Percentiles rank a stretch among this genome's conserved stretches.
Conservation (phyloP, 2,329 filamentous ascomycete genomes). For the Phialocephala subalpina region DNA sequence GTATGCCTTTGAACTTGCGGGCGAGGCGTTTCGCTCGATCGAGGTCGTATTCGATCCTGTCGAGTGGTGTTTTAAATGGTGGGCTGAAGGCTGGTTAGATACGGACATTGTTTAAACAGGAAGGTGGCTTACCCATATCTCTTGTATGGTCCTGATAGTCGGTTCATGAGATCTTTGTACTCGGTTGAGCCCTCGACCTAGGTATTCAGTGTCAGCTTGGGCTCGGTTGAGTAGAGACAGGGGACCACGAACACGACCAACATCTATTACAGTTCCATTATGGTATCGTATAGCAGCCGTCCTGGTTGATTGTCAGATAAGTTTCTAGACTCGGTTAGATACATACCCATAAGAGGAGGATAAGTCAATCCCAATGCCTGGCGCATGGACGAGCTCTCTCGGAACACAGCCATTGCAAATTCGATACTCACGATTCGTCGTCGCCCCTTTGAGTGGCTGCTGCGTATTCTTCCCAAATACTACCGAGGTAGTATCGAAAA, state of each 20-base stretch:
- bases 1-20: slow-evolving; percentile 23
- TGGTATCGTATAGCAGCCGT: slow-evolving; percentile 28
- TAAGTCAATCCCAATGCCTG: slow-evolving; percentile 27
- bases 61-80: slow-evolving; percentile 21
- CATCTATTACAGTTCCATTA: slow-evolving; percentile 19
- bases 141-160: slow-evolving; percentile 17
- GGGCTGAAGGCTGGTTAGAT: slow-evolving; percentile 6
- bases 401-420: slow-evolving; percentile 25
- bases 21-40: slow-evolving; percentile 23
- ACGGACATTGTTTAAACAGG: not conserved
- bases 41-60: slow-evolving; percentile 16
- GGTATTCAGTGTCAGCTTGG: not conserved
- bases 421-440: not conserved
- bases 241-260: slow-evolving; percentile 16
- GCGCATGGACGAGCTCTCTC: slow-evolving; percentile 17
- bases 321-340: not conserved
- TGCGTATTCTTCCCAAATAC: not conserved
- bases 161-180: slow-evolving; percentile 20
- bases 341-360: slow-evolving; percentile 27
- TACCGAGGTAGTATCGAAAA: no score
- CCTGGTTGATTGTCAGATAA: not conserved
- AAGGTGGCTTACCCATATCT: slow-evolving; percentile 11
- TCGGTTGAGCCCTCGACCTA: slow-evolving; percentile 19
- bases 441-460: slow-evolving; percentile 1
- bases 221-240: not conserved